These are phyloP conservation scores for Haplographium delicatum DNA, from an alignment of 495 filamentous ascomycete genomes.

Conservation along the genomic window DNA sequence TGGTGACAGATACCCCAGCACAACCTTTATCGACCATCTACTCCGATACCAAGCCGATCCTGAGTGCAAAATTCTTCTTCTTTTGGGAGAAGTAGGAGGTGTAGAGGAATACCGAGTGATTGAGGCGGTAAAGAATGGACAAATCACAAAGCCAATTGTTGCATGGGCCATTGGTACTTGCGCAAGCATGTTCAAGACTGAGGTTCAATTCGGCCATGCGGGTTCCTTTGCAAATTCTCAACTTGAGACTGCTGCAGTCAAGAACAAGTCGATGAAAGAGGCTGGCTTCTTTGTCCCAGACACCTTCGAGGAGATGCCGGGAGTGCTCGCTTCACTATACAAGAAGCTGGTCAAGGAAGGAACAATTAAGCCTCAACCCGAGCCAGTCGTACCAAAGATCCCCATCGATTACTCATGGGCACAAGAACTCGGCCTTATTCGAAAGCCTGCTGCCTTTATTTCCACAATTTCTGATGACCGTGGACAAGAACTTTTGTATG, in stretches of 20 bases:
- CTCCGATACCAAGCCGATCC: conserved; percentile 92
- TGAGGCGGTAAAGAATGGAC: conserved; percentile 89
- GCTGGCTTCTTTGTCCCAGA: conserved; percentile 92
- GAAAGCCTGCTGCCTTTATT: conserved; percentile 99
- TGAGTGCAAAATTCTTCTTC: conserved; percentile 91
- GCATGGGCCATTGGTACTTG: conserved; percentile 99
- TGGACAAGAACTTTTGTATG: conserved; percentile 98
- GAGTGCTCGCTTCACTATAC: conserved; percentile 70
- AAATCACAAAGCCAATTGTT: conserved; percentile 96
- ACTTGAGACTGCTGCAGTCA: conserved; percentile 90
- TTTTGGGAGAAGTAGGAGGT: conserved; percentile 97
- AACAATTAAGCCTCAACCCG: conserved; percentile 74
- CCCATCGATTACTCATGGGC: conserved; percentile 99
- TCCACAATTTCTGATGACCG: conserved; percentile 99
- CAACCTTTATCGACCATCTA: conserved; percentile 98
- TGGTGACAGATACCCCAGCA: conserved; percentile 97
- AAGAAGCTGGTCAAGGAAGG: conserved; percentile 77
- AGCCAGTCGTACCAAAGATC: conserved; percentile 96
- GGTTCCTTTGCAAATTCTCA: conserved; percentile 98
- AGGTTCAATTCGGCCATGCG: conserved; percentile 99
- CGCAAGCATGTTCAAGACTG: conserved; percentile 99
- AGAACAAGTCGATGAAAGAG: conserved; percentile 95
- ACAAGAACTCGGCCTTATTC: conserved; percentile 97
- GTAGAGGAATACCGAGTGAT: conserved; percentile 99
- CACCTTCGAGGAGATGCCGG: conserved; percentile 94